Conservation (phyloP, 176 grass and related monocot species). For the Triticum dicoccoides region DNA sequence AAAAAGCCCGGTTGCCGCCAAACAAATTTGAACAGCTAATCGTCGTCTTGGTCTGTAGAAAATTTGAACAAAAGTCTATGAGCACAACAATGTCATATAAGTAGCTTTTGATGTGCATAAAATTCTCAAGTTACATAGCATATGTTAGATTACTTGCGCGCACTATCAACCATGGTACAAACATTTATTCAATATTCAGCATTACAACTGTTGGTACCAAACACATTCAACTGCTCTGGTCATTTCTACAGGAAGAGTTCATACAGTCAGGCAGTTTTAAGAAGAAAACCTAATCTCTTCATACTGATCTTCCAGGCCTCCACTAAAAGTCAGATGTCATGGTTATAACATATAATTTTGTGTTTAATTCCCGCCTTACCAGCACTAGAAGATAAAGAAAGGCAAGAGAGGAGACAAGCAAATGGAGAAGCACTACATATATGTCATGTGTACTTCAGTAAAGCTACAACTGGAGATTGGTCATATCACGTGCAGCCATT, state of each 20-base stretch:
- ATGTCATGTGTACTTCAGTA: neutral
- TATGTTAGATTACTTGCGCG: neutral
- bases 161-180: neutral
- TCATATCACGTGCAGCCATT: neutral
- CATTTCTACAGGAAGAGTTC: neutral
- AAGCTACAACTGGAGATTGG: neutral
- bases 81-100: neutral
- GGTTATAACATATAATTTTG: neutral
- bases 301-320: neutral
- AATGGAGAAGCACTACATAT: neutral
- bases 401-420: neutral
- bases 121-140: neutral
- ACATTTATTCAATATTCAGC: neutral
- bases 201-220: neutral
- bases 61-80: neutral
- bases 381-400: neutral
- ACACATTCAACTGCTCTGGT: neutral
- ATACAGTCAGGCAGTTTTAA: neutral
- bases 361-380: neutral
- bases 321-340: neutral
- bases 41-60: conserved; percentile 50
- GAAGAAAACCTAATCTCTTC: neutral
- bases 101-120: neutral
- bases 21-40: conserved; percentile 39
- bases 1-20: conserved; percentile 26